These are phyloP conservation scores for Chaetomium olivaceum DNA, from an alignment of 2,329 filamentous ascomycete species.

Conservation along the genomic window DNA sequence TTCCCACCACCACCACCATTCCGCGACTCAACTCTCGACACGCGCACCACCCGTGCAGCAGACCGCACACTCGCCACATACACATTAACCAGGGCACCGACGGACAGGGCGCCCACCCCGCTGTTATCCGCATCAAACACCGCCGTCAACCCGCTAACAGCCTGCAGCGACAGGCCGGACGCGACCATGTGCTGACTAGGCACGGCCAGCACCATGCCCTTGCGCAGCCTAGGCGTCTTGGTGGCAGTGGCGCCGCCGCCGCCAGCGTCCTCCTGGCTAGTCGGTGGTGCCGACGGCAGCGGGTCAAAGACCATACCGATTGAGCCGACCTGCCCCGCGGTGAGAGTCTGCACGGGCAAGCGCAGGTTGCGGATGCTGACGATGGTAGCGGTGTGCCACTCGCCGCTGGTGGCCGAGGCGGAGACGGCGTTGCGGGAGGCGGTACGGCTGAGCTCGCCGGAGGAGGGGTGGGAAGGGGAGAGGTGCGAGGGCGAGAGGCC, in stretches of 20 bases:
- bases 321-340: constrained; percentile 83
- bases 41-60: constrained; percentile 69
- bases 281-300: constrained; percentile 26
- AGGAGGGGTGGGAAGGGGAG: constrained; percentile 52
- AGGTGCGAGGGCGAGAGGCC: constrained; percentile 56
- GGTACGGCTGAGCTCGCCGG: constrained; percentile 54
- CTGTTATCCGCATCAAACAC: constrained; percentile 63
- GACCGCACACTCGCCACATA: constrained; percentile 88
- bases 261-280: constrained; percentile 32
- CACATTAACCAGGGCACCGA: constrained; percentile 72
- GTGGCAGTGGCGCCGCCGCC: constrained; percentile 32
- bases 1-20: constrained; percentile 34
- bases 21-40: constrained; percentile 40
- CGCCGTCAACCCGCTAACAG: constrained; percentile 69
- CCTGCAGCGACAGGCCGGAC: constrained; percentile 59
- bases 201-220: constrained; percentile 80
- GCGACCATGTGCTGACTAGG: constrained; percentile 60
- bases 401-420: constrained; percentile 56
- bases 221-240: constrained; percentile 55
- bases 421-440: constrained; percentile 55
- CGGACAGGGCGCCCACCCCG: constrained; percentile 58
- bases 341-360: constrained; percentile 74
- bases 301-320: constrained; percentile 70
- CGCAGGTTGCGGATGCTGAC: constrained; percentile 87
- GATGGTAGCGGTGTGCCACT: constrained; percentile 80